Conservation (phyloP, 2,329 filamentous ascomycete genomes). For the Penicillium griseofulvum region DNA sequence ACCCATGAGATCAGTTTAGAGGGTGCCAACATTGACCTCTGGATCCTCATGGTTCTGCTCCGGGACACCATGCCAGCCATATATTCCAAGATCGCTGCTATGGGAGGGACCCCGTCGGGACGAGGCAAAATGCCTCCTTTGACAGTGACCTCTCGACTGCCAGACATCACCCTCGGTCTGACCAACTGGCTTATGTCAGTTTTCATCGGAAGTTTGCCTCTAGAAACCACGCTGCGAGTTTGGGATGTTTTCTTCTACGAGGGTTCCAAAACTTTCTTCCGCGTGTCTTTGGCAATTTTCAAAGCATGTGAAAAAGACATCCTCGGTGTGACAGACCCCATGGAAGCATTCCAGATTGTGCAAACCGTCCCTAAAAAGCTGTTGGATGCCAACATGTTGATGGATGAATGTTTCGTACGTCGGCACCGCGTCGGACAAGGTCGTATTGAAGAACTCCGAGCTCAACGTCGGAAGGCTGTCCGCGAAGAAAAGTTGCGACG, state of each 20-base stretch:
- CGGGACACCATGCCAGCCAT: slow-evolving; percentile 77
- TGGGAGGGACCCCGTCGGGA: slow-evolving; percentile 44
- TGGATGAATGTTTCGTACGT: slow-evolving; percentile 79
- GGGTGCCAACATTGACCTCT: slow-evolving; percentile 88
- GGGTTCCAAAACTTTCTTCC: slow-evolving; percentile 88
- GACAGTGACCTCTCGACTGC: slow-evolving; percentile 58
- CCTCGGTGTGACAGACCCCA: slow-evolving; percentile 73
- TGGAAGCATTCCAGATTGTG: slow-evolving; percentile 94
- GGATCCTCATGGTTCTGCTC: slow-evolving; percentile 84
- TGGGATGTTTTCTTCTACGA: slow-evolving; percentile 98
- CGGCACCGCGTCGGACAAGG: slow-evolving; percentile 79
- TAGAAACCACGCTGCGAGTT: slow-evolving; percentile 85
- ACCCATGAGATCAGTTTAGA: slow-evolving; percentile 89
- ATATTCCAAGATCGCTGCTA: slow-evolving; percentile 84
- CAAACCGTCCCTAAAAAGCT: slow-evolving; percentile 79
- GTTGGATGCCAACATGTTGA: slow-evolving; percentile 75
- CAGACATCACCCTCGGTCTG: slow-evolving; percentile 87
- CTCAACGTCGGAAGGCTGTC: slow-evolving; percentile 60
- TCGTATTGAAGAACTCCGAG: slow-evolving; percentile 71
- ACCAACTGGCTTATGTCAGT: slow-evolving; percentile 98
- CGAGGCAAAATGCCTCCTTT: slow-evolving; percentile 43
- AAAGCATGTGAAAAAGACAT: slow-evolving; percentile 83
- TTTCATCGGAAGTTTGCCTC: slow-evolving; percentile 87
- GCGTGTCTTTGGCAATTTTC: slow-evolving; percentile 86
- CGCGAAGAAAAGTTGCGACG: slow-evolving; percentile 42